Percentiles rank a stretch among this genome's conserved stretches.
Evolutionary conservation across 768 basidiomycete species (phyloP).

Genomic region (Russula ochroleuca): DNA sequence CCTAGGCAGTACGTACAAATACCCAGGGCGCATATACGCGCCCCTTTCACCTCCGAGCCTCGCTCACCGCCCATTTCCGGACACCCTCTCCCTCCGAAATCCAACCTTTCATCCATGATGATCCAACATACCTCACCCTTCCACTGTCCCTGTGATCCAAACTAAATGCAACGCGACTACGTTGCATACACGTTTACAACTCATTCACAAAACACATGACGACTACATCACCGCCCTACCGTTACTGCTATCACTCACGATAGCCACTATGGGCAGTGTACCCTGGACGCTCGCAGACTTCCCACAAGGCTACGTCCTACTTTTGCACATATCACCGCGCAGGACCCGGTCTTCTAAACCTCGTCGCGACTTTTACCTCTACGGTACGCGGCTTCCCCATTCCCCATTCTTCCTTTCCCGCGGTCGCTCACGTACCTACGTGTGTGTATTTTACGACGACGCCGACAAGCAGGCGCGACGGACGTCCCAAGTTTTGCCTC

Average conservation of each 20-base stretch:
- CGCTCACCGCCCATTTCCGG: neutral
- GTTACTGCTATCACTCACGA: neutral
- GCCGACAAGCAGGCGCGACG: constrained; percentile 2
- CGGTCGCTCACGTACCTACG: neutral
- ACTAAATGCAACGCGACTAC: neutral
- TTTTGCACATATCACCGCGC: constrained; percentile 7
- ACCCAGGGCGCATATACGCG: neutral
- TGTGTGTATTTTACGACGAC: neutral
- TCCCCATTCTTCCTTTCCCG: no score
- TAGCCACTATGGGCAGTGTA: constrained; percentile 13
- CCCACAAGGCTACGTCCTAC: constrained; percentile 16
- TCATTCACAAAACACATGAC: neutral
- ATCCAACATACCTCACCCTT: neutral
- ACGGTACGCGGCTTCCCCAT: constrained; percentile 4
- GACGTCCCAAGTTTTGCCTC: constrained; percentile 15
- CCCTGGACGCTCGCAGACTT: constrained; percentile 21
- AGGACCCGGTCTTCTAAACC: neutral
- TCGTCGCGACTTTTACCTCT: constrained; percentile 20
- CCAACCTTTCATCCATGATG: no score
- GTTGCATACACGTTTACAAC: neutral
- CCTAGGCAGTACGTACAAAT: constrained; percentile 12
- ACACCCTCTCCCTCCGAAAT: neutral
- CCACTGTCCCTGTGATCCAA: neutral
- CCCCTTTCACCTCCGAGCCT: neutral
- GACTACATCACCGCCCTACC: neutral